Evolutionary conservation across 306 rosid genomes (phyloP).

Genomic region (Vigna hirtella): DNA sequence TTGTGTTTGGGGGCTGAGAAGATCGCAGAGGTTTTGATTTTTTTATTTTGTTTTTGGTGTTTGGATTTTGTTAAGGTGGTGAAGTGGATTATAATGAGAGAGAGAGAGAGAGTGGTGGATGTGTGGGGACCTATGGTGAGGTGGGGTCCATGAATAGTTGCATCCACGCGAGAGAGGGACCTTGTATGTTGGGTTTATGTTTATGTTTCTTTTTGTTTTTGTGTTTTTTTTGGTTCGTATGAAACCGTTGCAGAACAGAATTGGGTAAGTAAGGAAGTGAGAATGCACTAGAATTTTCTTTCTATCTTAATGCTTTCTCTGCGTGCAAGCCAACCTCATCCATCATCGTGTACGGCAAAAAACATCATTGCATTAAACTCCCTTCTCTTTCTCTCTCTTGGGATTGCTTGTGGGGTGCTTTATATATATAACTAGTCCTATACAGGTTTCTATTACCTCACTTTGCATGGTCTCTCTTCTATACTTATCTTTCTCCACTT

Average conservation of each 20-base stretch:
- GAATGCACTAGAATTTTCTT: slow-evolving; percentile 51
- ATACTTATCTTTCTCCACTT: not conserved
- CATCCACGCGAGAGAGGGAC: slow-evolving; percentile 74
- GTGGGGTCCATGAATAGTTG: slow-evolving; percentile 69
- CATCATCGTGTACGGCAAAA: slow-evolving; percentile 59
- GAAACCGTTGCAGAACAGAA: slow-evolving; percentile 66
- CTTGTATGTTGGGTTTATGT: slow-evolving; percentile 34
- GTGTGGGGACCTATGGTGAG: slow-evolving; percentile 39
- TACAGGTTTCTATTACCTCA: slow-evolving; percentile 54
- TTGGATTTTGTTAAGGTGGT: not conserved
- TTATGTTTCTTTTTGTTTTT: not conserved
- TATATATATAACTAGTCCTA: slow-evolving; percentile 58
- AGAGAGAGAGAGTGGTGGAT: slow-evolving; percentile 19
- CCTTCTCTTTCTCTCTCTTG: slow-evolving; percentile 36
- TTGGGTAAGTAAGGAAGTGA: not conserved
- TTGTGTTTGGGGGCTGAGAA: slow-evolving; percentile 47
- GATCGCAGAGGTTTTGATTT: slow-evolving; percentile 18
- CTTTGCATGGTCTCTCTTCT: slow-evolving; percentile 56
- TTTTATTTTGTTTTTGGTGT: too few relatives aligned
- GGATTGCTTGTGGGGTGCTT: slow-evolving; percentile 50
- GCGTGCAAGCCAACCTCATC: slow-evolving; percentile 73
- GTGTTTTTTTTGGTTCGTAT: slow-evolving; percentile 34
- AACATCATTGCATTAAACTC: slow-evolving; percentile 43
- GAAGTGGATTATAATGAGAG: not conserved
- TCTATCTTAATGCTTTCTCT: slow-evolving; percentile 54